These are phyloP conservation scores for Fomitopsis betulina DNA, from an alignment of 1,284 basidiomycete species.

Conservation along the genomic window DNA sequence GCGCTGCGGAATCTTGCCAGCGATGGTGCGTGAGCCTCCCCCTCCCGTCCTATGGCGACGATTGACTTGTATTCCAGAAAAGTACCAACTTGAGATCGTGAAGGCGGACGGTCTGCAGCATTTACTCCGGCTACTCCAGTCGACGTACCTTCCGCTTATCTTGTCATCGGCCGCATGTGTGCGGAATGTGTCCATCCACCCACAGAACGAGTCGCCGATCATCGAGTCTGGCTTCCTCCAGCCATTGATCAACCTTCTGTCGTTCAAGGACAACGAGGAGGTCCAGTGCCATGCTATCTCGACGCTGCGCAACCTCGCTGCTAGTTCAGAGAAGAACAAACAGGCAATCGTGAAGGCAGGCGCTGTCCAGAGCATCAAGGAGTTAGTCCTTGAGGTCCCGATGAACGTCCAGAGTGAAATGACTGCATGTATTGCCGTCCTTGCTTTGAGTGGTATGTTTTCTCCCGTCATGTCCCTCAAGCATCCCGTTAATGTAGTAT, in stretches of 20 bases:
- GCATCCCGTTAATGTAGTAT: slow-evolving; percentile 6
- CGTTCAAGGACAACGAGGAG: slow-evolving; percentile 99
- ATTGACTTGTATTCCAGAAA: slow-evolving; percentile 55
- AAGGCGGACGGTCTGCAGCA: slow-evolving; percentile 92
- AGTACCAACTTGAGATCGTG: slow-evolving; percentile 99
- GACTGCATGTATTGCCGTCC: slow-evolving; percentile 97
- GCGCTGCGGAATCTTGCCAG: slow-evolving; percentile 96
- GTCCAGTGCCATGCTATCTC: slow-evolving; percentile 99
- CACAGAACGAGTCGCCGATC: slow-evolving; percentile 97
- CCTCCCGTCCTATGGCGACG: not conserved
- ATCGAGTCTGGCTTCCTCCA: slow-evolving; percentile 98
- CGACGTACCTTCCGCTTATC: slow-evolving; percentile 97
- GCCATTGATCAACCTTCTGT: slow-evolving; percentile 92
- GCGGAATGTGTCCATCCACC: slow-evolving; percentile 98
- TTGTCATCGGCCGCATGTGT: slow-evolving; percentile 98
- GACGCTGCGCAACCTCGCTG: slow-evolving; percentile 94
- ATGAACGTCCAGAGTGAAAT: slow-evolving; percentile 99
- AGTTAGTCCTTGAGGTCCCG: slow-evolving; percentile 92
- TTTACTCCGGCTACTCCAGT: slow-evolving; percentile 91
- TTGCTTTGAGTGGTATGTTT: slow-evolving; percentile 82
- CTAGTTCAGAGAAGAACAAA: slow-evolving; percentile 98
- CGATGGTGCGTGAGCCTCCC: slow-evolving; percentile 67
- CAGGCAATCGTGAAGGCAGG: slow-evolving; percentile 97
- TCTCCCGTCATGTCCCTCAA: not conserved
- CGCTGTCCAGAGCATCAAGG: slow-evolving; percentile 97